phyloP scores from a whole-genome alignment of 148 eudicot genomes.

The Diospyros kaki region DNA sequence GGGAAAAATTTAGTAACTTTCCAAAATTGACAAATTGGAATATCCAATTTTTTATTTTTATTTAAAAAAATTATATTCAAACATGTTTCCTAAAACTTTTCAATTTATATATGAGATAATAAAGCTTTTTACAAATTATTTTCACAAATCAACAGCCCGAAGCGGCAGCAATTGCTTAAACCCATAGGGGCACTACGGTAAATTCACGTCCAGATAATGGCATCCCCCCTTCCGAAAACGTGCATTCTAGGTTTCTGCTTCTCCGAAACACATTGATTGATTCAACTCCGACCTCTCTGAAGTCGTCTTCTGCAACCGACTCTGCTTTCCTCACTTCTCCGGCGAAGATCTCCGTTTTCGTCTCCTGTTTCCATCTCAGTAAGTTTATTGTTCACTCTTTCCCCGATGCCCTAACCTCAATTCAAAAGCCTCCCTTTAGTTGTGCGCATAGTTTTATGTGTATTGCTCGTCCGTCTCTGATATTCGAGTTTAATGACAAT shows the following conservation, averaged over 20 bases:
- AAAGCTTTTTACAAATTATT: no score
- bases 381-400: slow-evolving; percentile 1
- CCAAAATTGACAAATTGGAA: no score
- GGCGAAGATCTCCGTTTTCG: slow-evolving; percentile 7
- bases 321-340: neutral
- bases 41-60: no score
- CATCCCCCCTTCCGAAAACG: neutral
- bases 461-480: no score
- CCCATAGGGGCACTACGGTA: neutral
- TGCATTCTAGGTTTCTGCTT: neutral
- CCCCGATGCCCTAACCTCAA: neutral
- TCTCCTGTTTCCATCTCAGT: neutral
- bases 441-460: neutral
- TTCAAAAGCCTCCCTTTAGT: neutral
- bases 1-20: no score
- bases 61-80: no score
- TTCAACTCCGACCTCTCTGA: neutral
- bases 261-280: neutral
- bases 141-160: no score
- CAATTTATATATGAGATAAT: no score
- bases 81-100: no score
- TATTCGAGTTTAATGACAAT: no score
- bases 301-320: neutral
- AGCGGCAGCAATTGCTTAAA: no score
- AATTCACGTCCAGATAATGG: neutral